phyloP scores from a whole-genome alignment of 345 rosid genomes.

The Corchorus capsularis region DNA sequence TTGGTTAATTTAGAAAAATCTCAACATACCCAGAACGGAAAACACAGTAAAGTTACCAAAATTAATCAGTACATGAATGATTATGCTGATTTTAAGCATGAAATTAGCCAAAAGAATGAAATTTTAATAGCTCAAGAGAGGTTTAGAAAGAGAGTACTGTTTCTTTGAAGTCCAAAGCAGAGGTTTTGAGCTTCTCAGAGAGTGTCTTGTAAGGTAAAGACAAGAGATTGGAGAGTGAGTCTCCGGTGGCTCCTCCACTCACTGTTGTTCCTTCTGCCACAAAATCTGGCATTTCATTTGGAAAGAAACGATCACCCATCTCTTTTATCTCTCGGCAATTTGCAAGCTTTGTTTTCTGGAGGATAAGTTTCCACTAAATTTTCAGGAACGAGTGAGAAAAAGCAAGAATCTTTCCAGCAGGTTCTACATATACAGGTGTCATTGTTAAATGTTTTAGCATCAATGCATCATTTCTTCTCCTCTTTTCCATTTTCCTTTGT shows the following conservation, averaged over 20 bases:
- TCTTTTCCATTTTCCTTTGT: not conserved
- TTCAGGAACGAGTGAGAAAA: not conserved
- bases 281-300: slow-evolving; percentile 36
- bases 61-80: not conserved
- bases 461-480: not conserved
- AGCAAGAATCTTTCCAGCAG: not conserved
- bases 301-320: slow-evolving; percentile 49
- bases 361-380: not conserved
- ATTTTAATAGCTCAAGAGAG: not conserved
- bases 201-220: slow-evolving; percentile 43
- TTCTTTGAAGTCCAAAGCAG: slow-evolving; percentile 50
- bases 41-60: not conserved
- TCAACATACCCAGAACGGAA: slow-evolving; percentile 1
- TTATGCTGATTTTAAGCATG: not conserved
- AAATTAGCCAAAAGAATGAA: slow-evolving; percentile 1
- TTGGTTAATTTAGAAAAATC: not conserved
- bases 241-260: slow-evolving; percentile 16
- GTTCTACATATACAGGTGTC: too few species aligned
- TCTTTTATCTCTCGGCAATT: not conserved
- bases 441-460: not conserved
- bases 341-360: not conserved
- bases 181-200: slow-evolving; percentile 34
- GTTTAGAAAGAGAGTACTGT: slow-evolving; percentile 24
- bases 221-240: slow-evolving; percentile 40
- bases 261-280: slow-evolving; percentile 22